phyloP scores from a whole-genome alignment of 140 eudicot genomes.

The Senecio squalidus region DNA sequence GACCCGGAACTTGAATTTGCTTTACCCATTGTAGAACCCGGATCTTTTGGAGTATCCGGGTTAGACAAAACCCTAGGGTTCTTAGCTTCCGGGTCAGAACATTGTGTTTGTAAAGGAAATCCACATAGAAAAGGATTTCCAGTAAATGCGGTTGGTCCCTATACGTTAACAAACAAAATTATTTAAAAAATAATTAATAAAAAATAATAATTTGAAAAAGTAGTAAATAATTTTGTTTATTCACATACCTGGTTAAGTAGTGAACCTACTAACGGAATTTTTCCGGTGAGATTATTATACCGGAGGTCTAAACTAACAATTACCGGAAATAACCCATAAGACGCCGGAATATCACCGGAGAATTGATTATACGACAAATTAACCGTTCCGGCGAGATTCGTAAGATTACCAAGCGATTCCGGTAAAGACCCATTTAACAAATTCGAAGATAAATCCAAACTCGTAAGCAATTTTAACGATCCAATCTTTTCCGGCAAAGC shows the following conservation, averaged over 20 bases:
- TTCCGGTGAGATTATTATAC: conserved; percentile 72
- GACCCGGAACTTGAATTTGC: conserved; percentile 31
- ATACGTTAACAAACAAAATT: background rate
- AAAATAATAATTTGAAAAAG: background rate
- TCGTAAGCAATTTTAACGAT: conserved; percentile 30
- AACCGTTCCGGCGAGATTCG: conserved; percentile 58
- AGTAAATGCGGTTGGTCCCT: conserved; percentile 88
- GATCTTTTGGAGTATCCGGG: conserved; percentile 53
- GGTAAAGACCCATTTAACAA: conserved; percentile 57
- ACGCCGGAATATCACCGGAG: conserved; percentile 71
- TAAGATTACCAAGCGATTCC: conserved; percentile 40
- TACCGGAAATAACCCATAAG: conserved; percentile 74
- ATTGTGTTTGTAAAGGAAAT: conserved; percentile 60
- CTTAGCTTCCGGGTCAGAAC: conserved; percentile 67
- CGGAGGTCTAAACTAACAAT: conserved; percentile 76
- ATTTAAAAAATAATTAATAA: background rate
- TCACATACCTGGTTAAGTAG: conserved; percentile 44
- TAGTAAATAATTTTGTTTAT: background rate
- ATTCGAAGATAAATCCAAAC: conserved; percentile 63
- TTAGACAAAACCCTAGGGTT: conserved; percentile 45
- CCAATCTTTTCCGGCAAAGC: conserved; percentile 46
- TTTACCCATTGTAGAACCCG: conserved; percentile 21
- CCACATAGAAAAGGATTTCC: conserved; percentile 85
- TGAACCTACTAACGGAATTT: conserved; percentile 79
- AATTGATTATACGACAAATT: conserved; percentile 61